Evolutionary conservation across 441 rosid genomes (phyloP), one percentile per base, ranked within the genome.

Genomic region (Populus hybrid): DNA sequence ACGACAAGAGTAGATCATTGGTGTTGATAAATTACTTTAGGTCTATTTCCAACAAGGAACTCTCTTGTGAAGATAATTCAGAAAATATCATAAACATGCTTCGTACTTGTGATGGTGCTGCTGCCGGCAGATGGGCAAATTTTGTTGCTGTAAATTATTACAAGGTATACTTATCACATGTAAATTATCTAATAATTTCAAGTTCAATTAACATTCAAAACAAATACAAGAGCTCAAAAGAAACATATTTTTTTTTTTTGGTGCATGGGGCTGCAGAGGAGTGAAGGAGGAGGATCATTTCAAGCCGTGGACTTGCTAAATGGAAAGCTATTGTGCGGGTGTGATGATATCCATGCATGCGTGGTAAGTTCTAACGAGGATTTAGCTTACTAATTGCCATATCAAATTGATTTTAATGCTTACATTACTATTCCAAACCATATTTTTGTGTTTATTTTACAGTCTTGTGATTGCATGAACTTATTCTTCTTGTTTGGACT

Each of bases 211-310:
- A 30, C 32, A 4, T 28, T 50, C 2, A 1, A 3, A n/a, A 21
- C 10, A 23, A 23, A 64, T 30, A 30, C 32, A 30, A 30, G 32
- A 30, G 32, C 32, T 30, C 16, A 4, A 2, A 65, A 30, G 32
- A 30, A 30, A 30, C 32, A 30, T 30, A 30, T 30, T 0, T 1
- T 35, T 35, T 6, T 35, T 35, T 35, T 35, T 3, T 1, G 32
- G 63, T 36, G 61, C 32, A 30, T 30, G 2, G 32, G 32, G 32
- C 11, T 73, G 69, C 81, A 87, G 91, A 89, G 89, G 76, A 85
- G 91, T 64, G 80, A 79, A 16, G 89, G 91, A 68, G 92, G 88
- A 72, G 89, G 88, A 50, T 80, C 87, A 14, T 87, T 87, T 70
- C 88, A 84, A 67, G 92, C 91, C 16, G 73, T 87, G 68, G 91